These are phyloP conservation scores for Entophlyctis helioformis DNA, from an alignment of 192 early-diverging fungal species.

Conservation along the genomic window DNA sequence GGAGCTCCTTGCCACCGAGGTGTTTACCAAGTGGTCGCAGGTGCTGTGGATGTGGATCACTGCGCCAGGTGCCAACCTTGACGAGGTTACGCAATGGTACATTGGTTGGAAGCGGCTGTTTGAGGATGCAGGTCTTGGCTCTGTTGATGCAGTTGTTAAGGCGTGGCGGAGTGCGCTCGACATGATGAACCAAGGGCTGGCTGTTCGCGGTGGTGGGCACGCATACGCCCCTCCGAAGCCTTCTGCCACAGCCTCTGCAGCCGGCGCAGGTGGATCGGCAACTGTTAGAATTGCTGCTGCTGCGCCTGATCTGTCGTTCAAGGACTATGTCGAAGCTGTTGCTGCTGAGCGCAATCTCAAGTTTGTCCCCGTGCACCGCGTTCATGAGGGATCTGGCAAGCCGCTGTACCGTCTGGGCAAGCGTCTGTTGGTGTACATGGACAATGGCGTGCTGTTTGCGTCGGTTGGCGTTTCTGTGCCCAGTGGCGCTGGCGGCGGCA, in stretches of 20 bases:
- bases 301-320: conserved; percentile 32
- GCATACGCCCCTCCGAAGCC: background rate
- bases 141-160: conserved; percentile 28
- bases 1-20: conserved; percentile 58
- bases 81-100: conserved; percentile 63
- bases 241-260: background rate
- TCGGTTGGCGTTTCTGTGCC: no score
- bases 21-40: conserved; percentile 69
- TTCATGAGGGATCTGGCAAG: conserved; percentile 37
- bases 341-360: conserved; percentile 37
- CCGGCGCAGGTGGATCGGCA: conserved; percentile 3
- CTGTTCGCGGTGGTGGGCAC: conserved; percentile 8
- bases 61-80: conserved; percentile 31
- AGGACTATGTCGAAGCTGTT: conserved; percentile 46
- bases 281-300: conserved; percentile 7
- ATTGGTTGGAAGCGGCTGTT: conserved; percentile 48
- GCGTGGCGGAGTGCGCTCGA: conserved; percentile 57
- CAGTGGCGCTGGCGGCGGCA: no score
- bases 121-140: conserved; percentile 26
- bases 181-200: conserved; percentile 48
- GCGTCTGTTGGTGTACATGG: conserved; percentile 44
- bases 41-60: conserved; percentile 61
- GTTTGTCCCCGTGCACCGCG: conserved; percentile 35
- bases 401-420: conserved; percentile 45
- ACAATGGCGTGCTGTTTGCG: conserved; percentile 52